Evolutionary conservation across 2,329 filamentous ascomycete genomes (phyloP).

Genomic region (Rhynchosporium agropyri): DNA sequence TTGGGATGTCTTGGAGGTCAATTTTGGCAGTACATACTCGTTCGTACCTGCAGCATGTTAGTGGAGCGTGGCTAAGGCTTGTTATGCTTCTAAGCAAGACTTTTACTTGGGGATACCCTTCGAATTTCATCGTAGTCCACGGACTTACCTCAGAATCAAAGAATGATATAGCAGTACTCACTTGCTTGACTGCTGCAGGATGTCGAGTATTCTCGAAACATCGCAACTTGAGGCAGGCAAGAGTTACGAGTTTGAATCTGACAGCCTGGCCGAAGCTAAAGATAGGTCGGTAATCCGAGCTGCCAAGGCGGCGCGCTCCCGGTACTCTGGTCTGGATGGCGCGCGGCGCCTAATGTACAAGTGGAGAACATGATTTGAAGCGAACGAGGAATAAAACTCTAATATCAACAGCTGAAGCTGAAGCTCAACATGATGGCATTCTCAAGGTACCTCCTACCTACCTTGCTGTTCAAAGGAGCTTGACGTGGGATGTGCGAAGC

Average conservation of each 20-base stretch:
- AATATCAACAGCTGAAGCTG: neutral
- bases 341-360: neutral
- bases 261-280: neutral
- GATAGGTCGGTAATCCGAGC: neutral
- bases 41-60: conserved; percentile 24
- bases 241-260: conserved; percentile 1
- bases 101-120: conserved; percentile 25
- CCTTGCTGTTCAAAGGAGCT: too few species aligned
- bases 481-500: neutral
- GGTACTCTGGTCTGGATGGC: neutral
- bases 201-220: neutral
- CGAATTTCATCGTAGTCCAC: conserved; percentile 14
- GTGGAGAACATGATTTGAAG: neutral
- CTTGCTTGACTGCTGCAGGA: neutral
- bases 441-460: neutral
- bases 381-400: neutral
- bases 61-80: conserved; percentile 19
- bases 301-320: conserved; percentile 10
- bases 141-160: conserved; percentile 19
- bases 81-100: conserved; percentile 19
- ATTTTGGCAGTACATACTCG: conserved; percentile 28
- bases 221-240: neutral
- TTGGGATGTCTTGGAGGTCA: conserved; percentile 21
- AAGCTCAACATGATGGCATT: conserved; percentile 5
- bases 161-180: neutral